Evolutionary conservation across 1,139 yeast genomes (phyloP), one percentile per base, ranked within the genome.

Genomic region (Kodamaea suecica): DNA sequence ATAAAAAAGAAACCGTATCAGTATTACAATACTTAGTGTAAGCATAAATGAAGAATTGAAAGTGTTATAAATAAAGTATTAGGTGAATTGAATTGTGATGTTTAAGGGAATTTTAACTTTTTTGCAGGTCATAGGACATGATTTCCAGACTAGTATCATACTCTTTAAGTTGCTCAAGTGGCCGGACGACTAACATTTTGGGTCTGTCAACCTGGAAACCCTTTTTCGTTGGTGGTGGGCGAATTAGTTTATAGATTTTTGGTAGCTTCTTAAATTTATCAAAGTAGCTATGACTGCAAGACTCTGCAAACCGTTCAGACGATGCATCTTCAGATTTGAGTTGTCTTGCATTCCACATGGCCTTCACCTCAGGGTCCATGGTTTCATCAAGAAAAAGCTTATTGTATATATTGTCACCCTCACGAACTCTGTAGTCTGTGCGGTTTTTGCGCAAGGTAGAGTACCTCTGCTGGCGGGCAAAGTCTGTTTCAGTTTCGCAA

Each of bases 341-440:
- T 19, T 58, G 62, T 55, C 78, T 59, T 3, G 70, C 59, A 25
- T 67, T 74, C 80, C 80, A 74, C 30, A 74, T 54, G 12, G 62
- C 66, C 43, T 65, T 68, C 33, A 74, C 68, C 43, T 73, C 79
- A 1, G 77, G 75, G 47, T 74, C 80, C 25, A 73, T 64, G 16
- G 59, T 57, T 29, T 61, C 66, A 41, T 63, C 62, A 9, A 60
- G 53, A 24, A 69, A 58, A 43, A 58, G 67, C 42, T 69, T 65
- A 27, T 62, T 58, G 44, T 64, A 73, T 28, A 70, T 68, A 21
- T 57, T 43, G 44, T 74, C 80, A 2, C 69, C 75, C 45, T 73
- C 80, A 39, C 80, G 57, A 3, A 68, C 66, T 2, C 74, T 60
- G 48, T 73, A 73, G 45, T 74, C 74, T 17, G 54, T 63, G 10